Evolutionary conservation across 768 basidiomycete species (phyloP), one percentile per base, ranked within the genome.

Genomic region (Psilocybe tampanensis): DNA sequence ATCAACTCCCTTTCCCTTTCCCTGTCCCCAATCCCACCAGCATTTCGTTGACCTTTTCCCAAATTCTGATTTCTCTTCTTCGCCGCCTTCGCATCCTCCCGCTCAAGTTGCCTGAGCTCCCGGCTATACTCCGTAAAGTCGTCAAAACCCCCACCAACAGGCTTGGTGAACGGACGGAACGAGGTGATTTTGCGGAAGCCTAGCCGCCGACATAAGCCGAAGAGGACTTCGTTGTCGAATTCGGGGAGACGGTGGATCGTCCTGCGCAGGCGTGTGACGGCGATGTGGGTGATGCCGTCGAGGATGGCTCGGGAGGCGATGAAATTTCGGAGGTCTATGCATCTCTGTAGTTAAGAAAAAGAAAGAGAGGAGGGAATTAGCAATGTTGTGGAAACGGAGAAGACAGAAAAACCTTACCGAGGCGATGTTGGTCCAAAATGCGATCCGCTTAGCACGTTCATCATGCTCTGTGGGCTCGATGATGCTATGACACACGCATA

Each of bases 341-440:
- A 82, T 52, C 72, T 67, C 83, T 84, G 53, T 2, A n/a, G n/a
- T n/a, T n/a, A n/a, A 18, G 11, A 43, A 12, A 11, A 3, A 34
- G 9, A 50, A 36, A 21, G 17, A 7, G 42, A 59, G 13, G 23
- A 49, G 13, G 24, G 6, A 45, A 15, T 33, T 23, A 48, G 29
- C 24, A 33, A 26, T 18, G 2, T 17, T 6, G 29, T 15, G 47
- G 13, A 44, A 47, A 47, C 22, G 19, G n/a, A 36, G 1, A 34
- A 11, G 18, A 12, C 9, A 29, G 47, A 26, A 9, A 21, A 43
- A n/a, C 62, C 72, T 55, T 56, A 83, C 81, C 12, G 60, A 68
- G 19, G 81, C 77, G 44, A 81, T 58, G 51, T 81, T 77, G 22
- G 81, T 45, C 74, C 81, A 80, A 58, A 81, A 76, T 42, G 70